Evolutionary conservation across 2,329 filamentous ascomycete genomes (phyloP), one percentile per base, ranked within the genome.

Genomic region (Fusarium buharicum): DNA sequence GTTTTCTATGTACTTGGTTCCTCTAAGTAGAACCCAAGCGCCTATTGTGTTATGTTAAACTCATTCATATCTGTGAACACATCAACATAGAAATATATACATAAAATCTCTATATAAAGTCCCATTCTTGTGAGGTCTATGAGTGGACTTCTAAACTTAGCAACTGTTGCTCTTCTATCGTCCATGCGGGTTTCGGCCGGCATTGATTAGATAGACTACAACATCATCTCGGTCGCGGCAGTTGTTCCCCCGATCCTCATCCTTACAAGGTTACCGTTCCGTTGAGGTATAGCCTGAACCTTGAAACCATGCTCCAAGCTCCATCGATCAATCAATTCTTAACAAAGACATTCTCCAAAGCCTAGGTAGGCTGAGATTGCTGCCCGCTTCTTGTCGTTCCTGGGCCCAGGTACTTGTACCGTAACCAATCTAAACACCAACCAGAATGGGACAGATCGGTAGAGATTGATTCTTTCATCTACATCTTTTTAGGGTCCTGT

Each of bases 271-370:
- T 5, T 37, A 36, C 16, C 34, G 16, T 17, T 36, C 11, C 34
- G 4, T 17, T 18, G 16, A 36, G 34, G 39, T 36, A 39, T 39
- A 43, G 55, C 16, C 37, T 27, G 30, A 60, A 55, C 56, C 49
- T 55, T 59, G 37, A 46, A 48, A 40, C 41, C 56, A 48, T 49
- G 36, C 55, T 33, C 37, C 34, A 17, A 30, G 22, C n/a, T 22
- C 18, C 16, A 44, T 59, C 39, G 43, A 24, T 55, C 56, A 59
- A 59, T 60, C 27, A 16, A 34, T 43, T 33, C 54, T 17, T n/a
- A 6, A 22, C 36, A 30, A 36, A 48, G 48, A 54, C 56, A 60
- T 59, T 24, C 31, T 36, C 48, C 20, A 27, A 24, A 52, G 6
- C 24, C 12, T 34, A 7, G 6, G 6, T 43, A 37, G 40, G 36